Conservation (phyloP, 2,329 filamentous ascomycete genomes). For the Fusarium tricinctum region DNA sequence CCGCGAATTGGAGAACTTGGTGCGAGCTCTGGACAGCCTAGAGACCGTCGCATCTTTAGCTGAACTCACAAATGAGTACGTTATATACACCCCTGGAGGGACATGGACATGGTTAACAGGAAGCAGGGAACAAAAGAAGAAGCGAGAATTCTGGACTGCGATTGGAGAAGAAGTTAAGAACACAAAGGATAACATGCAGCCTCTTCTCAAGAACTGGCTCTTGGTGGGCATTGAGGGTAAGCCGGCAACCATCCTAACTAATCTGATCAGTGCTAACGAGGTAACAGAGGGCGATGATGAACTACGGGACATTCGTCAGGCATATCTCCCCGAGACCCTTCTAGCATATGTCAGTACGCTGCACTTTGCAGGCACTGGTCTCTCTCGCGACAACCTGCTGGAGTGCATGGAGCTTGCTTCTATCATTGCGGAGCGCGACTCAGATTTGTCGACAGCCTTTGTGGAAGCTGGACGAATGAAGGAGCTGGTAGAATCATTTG, state of each 20-base stretch:
- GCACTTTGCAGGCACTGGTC: slow-evolving; percentile 80
- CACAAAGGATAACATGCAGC: slow-evolving; percentile 69
- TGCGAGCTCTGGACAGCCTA: slow-evolving; percentile 74
- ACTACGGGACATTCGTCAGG: slow-evolving; percentile 75
- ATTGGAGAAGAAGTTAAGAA: slow-evolving; percentile 68
- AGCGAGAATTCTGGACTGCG: slow-evolving; percentile 66
- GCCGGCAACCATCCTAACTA: slow-evolving; percentile 30
- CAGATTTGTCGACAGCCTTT: slow-evolving; percentile 76
- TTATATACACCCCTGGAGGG: slow-evolving; percentile 19
- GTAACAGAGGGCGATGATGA: slow-evolving; percentile 69
- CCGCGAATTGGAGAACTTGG: slow-evolving; percentile 77
- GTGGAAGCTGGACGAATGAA: slow-evolving; percentile 76
- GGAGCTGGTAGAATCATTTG: slow-evolving; percentile 82
- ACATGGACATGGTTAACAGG: slow-evolving; percentile 47
- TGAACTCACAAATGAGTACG: slow-evolving; percentile 67
- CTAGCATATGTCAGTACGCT: slow-evolving; percentile 86
- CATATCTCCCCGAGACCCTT: slow-evolving; percentile 88
- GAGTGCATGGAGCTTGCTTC: slow-evolving; percentile 90
- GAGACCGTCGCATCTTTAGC: slow-evolving; percentile 74
- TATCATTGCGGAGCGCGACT: slow-evolving; percentile 77
- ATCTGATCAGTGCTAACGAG: slow-evolving; percentile 25
- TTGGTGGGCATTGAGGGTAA: slow-evolving; percentile 68
- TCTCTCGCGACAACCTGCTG: slow-evolving; percentile 82
- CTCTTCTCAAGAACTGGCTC: slow-evolving; percentile 76
- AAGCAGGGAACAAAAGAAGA: slow-evolving; percentile 51